A percentile compares a stretch with the other conserved stretches of the same genome.
Conservation (phyloP, 2,329 filamentous ascomycete genomes). For the Aspergillus sp. region DNA sequence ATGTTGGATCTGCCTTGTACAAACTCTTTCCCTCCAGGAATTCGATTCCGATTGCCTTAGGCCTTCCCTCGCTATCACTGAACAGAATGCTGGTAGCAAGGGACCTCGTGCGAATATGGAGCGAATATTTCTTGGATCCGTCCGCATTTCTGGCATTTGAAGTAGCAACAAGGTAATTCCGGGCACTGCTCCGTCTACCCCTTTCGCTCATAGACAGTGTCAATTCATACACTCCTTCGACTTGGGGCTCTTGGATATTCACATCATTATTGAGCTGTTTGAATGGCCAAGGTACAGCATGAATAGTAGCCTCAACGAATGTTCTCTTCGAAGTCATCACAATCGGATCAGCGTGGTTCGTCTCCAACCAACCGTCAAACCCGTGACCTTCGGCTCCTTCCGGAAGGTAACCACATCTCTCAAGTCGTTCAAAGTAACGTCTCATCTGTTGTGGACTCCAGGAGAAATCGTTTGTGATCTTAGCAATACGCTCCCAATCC, state of each 20-base stretch:
- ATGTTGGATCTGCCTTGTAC: background rate
- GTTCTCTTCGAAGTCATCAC: background rate
- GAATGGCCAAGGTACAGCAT: background rate
- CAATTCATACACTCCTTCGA: background rate
- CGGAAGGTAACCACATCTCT: background rate
- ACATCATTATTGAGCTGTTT: background rate
- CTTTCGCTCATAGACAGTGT: background rate
- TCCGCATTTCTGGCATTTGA: background rate
- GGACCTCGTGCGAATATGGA: background rate
- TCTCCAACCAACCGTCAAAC: background rate
- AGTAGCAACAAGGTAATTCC: background rate
- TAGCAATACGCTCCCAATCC: background rate
- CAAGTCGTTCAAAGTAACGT: background rate
- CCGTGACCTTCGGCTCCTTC: background rate
- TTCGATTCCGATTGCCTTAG: background rate
- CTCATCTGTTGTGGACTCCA: background rate
- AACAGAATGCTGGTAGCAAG: background rate
- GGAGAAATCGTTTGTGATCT: background rate
- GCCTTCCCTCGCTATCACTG: background rate
- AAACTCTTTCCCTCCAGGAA: background rate
- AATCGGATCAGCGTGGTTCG: background rate
- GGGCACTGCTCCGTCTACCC: background rate
- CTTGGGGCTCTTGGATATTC: background rate
- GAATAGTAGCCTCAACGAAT: background rate
- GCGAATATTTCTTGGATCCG: background rate